Conservation (phyloP, 441 rosid species). For the Caryocar brasiliense region DNA sequence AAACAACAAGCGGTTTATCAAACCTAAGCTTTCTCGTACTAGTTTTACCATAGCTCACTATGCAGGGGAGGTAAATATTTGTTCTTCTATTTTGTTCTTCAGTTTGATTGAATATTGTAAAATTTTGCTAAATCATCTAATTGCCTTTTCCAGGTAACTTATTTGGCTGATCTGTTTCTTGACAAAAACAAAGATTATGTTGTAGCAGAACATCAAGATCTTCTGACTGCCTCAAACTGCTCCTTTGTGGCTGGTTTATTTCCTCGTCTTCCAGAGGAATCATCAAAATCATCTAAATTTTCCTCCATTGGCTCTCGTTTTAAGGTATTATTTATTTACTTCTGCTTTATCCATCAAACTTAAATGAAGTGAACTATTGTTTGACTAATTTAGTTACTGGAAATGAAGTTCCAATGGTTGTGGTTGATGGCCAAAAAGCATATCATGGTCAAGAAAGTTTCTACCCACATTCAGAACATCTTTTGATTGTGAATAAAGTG, state of each 20-base stretch:
- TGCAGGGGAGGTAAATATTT: constrained; percentile 87
- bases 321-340: constrained; percentile 48
- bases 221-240: constrained; percentile 75
- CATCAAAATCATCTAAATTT: constrained; percentile 94
- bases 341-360: neutral
- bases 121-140: constrained; percentile 10
- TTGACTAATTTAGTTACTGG: neutral
- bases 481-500: neutral
- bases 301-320: constrained; percentile 98
- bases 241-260: constrained; percentile 75
- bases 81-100: constrained; percentile 7
- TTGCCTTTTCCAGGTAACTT: constrained; percentile 47
- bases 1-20: constrained; percentile 85
- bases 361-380: neutral
- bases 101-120: constrained; percentile 5
- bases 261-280: constrained; percentile 88
- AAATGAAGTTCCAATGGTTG: neutral
- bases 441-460: too few relatives aligned
- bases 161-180: constrained; percentile 91
- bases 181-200: constrained; percentile 99
- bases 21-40: constrained; percentile 98
- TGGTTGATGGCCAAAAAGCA: neutral
- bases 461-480: too few relatives aligned
- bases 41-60: constrained; percentile 91
- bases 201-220: constrained; percentile 98